A percentile compares a stretch with the other conserved stretches of the same genome.
These are phyloP conservation scores for Apophysomyces variabilis DNA, from an alignment of 371 early-diverging fungal species.

Conservation along the genomic window DNA sequence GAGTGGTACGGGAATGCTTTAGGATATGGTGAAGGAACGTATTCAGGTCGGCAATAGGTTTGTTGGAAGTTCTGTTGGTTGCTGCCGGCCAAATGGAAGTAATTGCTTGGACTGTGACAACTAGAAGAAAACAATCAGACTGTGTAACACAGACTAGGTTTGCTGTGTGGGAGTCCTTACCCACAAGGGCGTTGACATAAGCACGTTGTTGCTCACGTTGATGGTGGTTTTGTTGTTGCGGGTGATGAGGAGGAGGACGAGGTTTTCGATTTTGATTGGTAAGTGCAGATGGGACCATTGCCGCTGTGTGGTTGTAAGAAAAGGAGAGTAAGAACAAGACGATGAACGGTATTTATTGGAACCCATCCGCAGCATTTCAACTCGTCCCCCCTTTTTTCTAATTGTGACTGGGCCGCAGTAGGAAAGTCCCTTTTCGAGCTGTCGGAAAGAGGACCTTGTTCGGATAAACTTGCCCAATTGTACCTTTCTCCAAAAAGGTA, in stretches of 20 bases:
- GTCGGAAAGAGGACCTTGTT: too few relatives aligned
- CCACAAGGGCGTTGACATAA: slow-evolving; percentile 53
- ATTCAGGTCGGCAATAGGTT: slow-evolving; percentile 65
- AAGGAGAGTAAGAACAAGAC: slow-evolving; percentile 16
- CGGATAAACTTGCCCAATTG: too few relatives aligned
- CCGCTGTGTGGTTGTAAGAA: slow-evolving; percentile 28
- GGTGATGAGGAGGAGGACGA: slow-evolving; percentile 8
- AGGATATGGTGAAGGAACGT: slow-evolving; percentile 79
- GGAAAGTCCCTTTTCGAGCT: too few relatives aligned
- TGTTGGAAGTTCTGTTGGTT: slow-evolving; percentile 37
- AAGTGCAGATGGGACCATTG: slow-evolving; percentile 22
- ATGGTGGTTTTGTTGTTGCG: slow-evolving; percentile 16
- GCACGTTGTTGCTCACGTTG: slow-evolving; percentile 32
- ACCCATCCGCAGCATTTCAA: background rate
- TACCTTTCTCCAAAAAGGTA: too few relatives aligned
- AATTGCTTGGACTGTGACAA: slow-evolving; percentile 57
- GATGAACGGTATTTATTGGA: slow-evolving; percentile 34
- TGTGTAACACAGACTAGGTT: slow-evolving; percentile 15
- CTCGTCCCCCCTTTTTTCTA: too few relatives aligned
- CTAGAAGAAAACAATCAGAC: slow-evolving; percentile 25
- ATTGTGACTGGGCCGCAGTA: slow-evolving; percentile 5
- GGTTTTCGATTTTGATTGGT: slow-evolving; percentile 4
- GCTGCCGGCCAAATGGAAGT: slow-evolving; percentile 63
- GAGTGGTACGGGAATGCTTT: slow-evolving; percentile 77
- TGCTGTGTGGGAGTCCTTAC: slow-evolving; percentile 25